A percentile compares a stretch with the other conserved stretches of the same genome.
phyloP scores from a whole-genome alignment of 2,329 filamentous ascomycete species.

The Nothophoma quercina region DNA sequence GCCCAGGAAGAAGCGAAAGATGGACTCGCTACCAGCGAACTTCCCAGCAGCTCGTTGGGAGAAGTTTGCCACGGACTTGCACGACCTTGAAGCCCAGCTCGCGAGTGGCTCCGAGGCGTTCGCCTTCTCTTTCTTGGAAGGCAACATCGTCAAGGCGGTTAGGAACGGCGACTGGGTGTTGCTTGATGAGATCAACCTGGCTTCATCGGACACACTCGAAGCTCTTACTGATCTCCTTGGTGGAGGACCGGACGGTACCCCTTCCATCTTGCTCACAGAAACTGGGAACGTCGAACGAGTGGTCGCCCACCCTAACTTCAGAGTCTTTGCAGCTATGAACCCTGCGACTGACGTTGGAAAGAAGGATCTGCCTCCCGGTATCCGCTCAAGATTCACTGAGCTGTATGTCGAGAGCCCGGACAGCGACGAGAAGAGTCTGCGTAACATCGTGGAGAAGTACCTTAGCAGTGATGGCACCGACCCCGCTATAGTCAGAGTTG shows the following conservation, averaged over 20 bases:
- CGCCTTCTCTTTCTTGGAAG: slow-evolving; percentile 95
- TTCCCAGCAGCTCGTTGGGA: slow-evolving; percentile 78
- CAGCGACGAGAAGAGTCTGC: slow-evolving; percentile 81
- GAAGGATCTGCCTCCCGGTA: slow-evolving; percentile 85
- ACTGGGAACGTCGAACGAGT: slow-evolving; percentile 92
- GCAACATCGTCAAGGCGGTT: slow-evolving; percentile 94
- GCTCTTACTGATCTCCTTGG: slow-evolving; percentile 88
- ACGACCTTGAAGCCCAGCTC: slow-evolving; percentile 82
- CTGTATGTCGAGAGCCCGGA: slow-evolving; percentile 94
- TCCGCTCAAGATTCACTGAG: slow-evolving; percentile 93
- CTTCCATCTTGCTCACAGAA: slow-evolving; percentile 89
- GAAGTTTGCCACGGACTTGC: slow-evolving; percentile 75
- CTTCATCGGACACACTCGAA: slow-evolving; percentile 92
- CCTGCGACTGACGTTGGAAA: slow-evolving; percentile 97
- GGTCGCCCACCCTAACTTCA: slow-evolving; percentile 87
- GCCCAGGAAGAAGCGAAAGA: slow-evolving; percentile 74
- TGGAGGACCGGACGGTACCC: slow-evolving; percentile 72
- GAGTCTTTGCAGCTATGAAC: slow-evolving; percentile 99
- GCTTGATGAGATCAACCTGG: slow-evolving; percentile 95
- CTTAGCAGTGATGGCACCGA: slow-evolving; percentile 72
- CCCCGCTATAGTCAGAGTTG: slow-evolving; percentile 72
- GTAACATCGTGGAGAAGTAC: slow-evolving; percentile 88
- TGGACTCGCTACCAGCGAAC: slow-evolving; percentile 60
- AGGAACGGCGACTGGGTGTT: slow-evolving; percentile 97
- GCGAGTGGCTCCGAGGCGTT: slow-evolving; percentile 76